phyloP scores from a whole-genome alignment of 1,284 basidiomycete genomes.

The Tilletia indica region DNA sequence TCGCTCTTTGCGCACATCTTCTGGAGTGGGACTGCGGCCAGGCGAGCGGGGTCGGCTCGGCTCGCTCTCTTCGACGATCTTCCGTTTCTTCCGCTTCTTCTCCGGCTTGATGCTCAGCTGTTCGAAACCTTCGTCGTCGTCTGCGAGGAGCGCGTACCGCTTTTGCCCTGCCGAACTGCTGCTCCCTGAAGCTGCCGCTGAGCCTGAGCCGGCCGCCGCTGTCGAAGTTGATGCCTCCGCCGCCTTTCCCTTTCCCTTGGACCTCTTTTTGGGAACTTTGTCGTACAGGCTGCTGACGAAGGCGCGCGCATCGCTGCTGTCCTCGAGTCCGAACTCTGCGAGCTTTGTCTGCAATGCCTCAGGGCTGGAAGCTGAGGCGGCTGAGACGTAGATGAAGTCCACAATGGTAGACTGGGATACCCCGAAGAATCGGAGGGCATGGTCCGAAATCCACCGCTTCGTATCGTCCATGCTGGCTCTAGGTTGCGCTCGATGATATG shows the following conservation, averaged over 20 bases:
- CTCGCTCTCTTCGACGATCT: constrained; percentile 50
- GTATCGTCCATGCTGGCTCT: constrained; percentile 25
- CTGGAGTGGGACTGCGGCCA: constrained; percentile 48
- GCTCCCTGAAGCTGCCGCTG: not conserved
- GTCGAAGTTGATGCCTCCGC: not conserved
- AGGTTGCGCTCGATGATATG: not conserved
- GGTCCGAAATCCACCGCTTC: constrained; percentile 49
- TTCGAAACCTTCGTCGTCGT: constrained; percentile 34
- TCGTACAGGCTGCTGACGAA: constrained; percentile 77
- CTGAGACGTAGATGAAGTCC: constrained; percentile 57
- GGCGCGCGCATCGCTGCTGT: constrained; percentile 71
- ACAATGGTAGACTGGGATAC: constrained; percentile 45
- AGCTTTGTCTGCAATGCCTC: constrained; percentile 75
- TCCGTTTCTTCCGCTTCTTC: constrained; percentile 60
- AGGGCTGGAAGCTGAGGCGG: constrained; percentile 75
- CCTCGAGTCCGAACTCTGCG: constrained; percentile 73
- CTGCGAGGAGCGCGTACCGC: constrained; percentile 41
- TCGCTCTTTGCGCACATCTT: constrained; percentile 71
- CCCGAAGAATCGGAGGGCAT: constrained; percentile 46
- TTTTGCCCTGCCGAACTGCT: constrained; percentile 29
- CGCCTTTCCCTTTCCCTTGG: constrained; percentile 5
- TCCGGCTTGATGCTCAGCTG: constrained; percentile 46
- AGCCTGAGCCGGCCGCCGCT: not conserved
- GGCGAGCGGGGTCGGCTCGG: constrained; percentile 1
- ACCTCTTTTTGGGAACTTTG: constrained; percentile 57